phyloP scores from a whole-genome alignment of 805 yeast genomes.

The Zygosaccharomyces gambellarensis region DNA sequence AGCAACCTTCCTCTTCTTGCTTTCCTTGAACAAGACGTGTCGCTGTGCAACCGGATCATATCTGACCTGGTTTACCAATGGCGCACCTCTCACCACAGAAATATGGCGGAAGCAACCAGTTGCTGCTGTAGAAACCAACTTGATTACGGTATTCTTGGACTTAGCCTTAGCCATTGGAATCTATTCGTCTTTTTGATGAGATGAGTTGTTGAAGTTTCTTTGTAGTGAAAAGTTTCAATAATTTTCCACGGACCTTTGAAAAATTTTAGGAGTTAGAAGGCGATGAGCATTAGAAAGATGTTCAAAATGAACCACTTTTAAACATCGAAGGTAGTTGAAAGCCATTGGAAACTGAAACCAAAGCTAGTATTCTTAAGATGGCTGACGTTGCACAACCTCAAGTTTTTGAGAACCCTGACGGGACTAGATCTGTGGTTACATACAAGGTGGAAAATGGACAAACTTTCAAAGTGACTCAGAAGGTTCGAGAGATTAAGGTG shows the following conservation, averaged over 20 bases:
- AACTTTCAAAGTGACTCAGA: conserved; percentile 83
- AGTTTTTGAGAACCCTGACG: conserved; percentile 74
- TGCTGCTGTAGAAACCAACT: conserved; percentile 81
- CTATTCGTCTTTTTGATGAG: neutral
- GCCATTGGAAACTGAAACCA: neutral
- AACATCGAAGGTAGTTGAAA: neutral
- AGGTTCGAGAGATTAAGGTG: conserved; percentile 67
- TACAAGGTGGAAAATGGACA: conserved; percentile 74
- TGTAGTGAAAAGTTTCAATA: conserved; percentile 2
- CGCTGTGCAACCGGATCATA: conserved; percentile 86
- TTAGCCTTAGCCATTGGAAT: conserved; percentile 48
- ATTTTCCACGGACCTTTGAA: conserved; percentile 6
- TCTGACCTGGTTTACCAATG: conserved; percentile 71
- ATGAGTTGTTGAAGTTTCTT: neutral
- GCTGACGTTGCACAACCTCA: conserved; percentile 72
- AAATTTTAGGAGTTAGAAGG: conserved; percentile 2
- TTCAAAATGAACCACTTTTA: neutral
- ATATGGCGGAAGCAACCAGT: conserved; percentile 85
- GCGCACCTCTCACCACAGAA: conserved; percentile 75
- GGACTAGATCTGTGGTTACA: conserved; percentile 81
- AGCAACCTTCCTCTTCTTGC: conserved; percentile 77
- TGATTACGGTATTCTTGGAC: conserved; percentile 75
- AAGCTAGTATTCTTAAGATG: conserved; percentile 19
- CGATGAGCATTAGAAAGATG: conserved; percentile 2
- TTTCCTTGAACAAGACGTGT: conserved; percentile 86